Conservation (phyloP, 192 early-diverging fungal species). For the Entomortierella beljakovae region DNA sequence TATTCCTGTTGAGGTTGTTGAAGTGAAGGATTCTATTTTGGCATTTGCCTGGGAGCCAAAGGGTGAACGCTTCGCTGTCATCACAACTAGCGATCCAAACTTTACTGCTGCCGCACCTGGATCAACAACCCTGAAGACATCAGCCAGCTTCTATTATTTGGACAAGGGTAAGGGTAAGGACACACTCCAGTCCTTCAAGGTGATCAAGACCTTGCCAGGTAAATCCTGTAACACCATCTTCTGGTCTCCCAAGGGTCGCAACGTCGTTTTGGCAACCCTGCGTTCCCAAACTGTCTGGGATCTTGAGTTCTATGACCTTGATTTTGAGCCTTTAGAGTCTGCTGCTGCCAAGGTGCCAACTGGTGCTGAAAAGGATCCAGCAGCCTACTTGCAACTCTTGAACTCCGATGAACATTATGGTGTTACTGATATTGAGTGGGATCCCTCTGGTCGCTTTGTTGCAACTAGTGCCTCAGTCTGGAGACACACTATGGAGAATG, state of each 20-base stretch:
- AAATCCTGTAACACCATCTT: conserved; percentile 85
- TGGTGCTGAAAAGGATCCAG: conserved; percentile 55
- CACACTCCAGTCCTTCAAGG: conserved; percentile 77
- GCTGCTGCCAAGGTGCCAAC: conserved; percentile 65
- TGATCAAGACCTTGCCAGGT: conserved; percentile 85
- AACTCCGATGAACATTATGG: conserved; percentile 91
- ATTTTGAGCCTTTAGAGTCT: conserved; percentile 74
- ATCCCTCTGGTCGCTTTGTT: conserved; percentile 97
- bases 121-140: conserved; percentile 70
- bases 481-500: conserved; percentile 89
- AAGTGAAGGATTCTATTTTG: conserved; percentile 85
- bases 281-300: conserved; percentile 79
- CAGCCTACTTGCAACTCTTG: conserved; percentile 72
- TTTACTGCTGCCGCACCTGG: conserved; percentile 60
- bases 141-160: conserved; percentile 88
- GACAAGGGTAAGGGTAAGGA: conserved; percentile 76
- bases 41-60: conserved; percentile 98
- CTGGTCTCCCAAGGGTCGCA: conserved; percentile 98
- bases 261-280: conserved; percentile 89
- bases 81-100: conserved; percentile 79
- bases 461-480: conserved; percentile 86
- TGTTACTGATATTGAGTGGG: conserved; percentile 97
- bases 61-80: conserved; percentile 91
- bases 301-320: conserved; percentile 94
- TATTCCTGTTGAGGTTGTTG: conserved; percentile 96